Percentiles rank a stretch among this genome's conserved stretches.
These are phyloP conservation scores for Lavandula angustifolia DNA, from an alignment of 257 asterid genomes.

Conservation along the genomic window DNA sequence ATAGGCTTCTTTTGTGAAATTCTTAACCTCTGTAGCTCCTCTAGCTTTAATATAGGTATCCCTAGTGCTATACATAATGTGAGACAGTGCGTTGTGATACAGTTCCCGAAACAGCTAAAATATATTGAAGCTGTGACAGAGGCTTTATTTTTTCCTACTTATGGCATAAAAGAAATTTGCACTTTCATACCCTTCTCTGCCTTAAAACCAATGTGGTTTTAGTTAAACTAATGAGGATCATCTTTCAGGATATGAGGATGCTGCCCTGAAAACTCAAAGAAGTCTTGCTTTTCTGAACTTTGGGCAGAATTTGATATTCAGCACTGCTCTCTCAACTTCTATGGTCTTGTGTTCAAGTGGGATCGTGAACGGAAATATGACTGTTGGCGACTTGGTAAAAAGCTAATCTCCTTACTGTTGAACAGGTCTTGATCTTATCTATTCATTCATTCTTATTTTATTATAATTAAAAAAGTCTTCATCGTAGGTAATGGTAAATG, in stretches of 20 bases:
- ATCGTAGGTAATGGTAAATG: constrained; percentile 91
- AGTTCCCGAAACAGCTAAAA: constrained; percentile 7
- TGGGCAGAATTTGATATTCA: constrained; percentile 89
- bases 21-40: background rate
- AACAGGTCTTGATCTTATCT: constrained; percentile 16
- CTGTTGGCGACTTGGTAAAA: constrained; percentile 96
- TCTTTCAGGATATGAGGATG: constrained; percentile 88
- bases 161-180: background rate
- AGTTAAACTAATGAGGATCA: constrained; percentile 24
- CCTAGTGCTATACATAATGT: constrained; percentile 9
- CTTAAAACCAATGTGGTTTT: constrained; percentile 14
- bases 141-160: background rate
- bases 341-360: constrained; percentile 94
- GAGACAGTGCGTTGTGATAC: constrained; percentile 9
- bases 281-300: constrained; percentile 90
- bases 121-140: no score
- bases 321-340: constrained; percentile 84
- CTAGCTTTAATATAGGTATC: background rate
- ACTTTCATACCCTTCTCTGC: background rate
- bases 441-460: constrained; percentile 23
- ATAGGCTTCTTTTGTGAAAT: constrained; percentile 13
- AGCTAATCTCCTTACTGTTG: constrained; percentile 21
- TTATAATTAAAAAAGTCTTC: constrained; percentile 30
- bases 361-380: constrained; percentile 79
- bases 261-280: constrained; percentile 87